These are phyloP conservation scores for Aspergillus latus DNA, from an alignment of 2,329 filamentous ascomycete species.

Conservation along the genomic window DNA sequence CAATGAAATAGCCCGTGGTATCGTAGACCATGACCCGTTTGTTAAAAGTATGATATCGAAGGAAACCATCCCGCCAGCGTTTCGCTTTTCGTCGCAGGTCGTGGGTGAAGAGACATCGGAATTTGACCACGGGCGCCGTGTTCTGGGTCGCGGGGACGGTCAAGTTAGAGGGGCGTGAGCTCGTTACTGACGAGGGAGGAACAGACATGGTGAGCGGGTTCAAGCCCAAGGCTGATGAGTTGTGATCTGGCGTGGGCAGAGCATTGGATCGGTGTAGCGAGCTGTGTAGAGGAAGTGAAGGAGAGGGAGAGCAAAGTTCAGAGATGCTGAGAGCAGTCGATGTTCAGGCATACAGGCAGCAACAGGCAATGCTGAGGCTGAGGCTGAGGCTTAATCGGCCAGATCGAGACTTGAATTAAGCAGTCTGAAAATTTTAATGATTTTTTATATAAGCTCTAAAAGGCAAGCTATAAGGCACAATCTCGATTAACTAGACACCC, in stretches of 20 bases:
- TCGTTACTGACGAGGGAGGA: conserved; percentile 21
- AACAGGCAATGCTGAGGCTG: not conserved
- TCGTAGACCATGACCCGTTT: conserved; percentile 89
- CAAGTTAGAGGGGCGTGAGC: conserved; percentile 10
- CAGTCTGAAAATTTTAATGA: too few species aligned
- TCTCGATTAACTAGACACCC: too few species aligned
- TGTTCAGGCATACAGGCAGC: conserved; percentile 6
- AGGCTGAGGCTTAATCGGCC: not conserved
- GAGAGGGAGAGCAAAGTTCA: not conserved
- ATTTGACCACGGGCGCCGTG: conserved; percentile 76
- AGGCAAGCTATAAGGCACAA: too few species aligned
- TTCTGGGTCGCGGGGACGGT: conserved; percentile 56
- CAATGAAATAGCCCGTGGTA: conserved; percentile 73
- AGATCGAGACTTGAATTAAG: too few species aligned
- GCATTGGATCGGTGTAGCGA: conserved; percentile 13
- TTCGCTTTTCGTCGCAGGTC: conserved; percentile 86
- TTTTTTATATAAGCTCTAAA: too few species aligned
- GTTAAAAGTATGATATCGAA: conserved; percentile 90
- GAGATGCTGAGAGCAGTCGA: conserved; percentile 1
- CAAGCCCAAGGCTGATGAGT: conserved; percentile 12
- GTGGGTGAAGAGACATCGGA: conserved; percentile 80
- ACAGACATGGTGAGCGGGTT: conserved; percentile 22
- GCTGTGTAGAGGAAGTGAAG: not conserved
- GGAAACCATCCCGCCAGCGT: conserved; percentile 86
- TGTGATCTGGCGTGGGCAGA: conserved; percentile 9